Evolutionary conservation across 768 basidiomycete species (phyloP), one percentile per base, ranked within the genome.

Genomic region (Galerina marginata): DNA sequence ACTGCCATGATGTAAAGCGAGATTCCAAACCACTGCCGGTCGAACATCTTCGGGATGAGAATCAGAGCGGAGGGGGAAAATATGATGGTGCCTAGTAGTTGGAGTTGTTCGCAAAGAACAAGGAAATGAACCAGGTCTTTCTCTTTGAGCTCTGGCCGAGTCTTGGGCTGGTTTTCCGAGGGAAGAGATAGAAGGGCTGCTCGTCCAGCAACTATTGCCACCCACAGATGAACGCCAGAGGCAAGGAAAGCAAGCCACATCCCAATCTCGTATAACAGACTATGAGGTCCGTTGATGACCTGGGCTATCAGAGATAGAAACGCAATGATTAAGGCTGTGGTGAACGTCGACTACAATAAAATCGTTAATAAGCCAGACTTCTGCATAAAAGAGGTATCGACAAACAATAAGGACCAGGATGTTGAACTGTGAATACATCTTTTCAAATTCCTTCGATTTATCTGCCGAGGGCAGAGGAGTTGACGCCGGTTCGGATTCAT

Each of bases 181-280:
- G 40, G 36, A 2, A 59, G 38, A 33, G 58, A 48, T 44, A 59
- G 40, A 9, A 51, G 58, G 36, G 58, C 58, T 1, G 49, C 58
- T 7, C 58, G 48, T 38, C 58, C 58, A 39, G 58, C 48, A 9
- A 59, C 58, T 1, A 59, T 59, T 11, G 58, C 58, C 9, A 59
- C 58, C 58, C 58, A 59, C 12, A 59, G 48, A 36, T 59, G 58
- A 6, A 59, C 42, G 42, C 50, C 50, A 23, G 40, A 26, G 10
- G 58, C 48, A 45, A 59, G 20, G 14, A 59, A 52, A 16, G 58
- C n/a, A 40, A 59, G 49, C 37, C 48, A 52, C 38, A 59, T 26
- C n/a, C 49, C 58, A 6, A 59, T 44, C 36, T 59, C 58, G 49
- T 44, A 44, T 43, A 25, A n/a, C 40, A 45, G n/a, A 43, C 29